phyloP scores from a whole-genome alignment of 169 alveolate genomes.

The Theileria parva region DNA sequence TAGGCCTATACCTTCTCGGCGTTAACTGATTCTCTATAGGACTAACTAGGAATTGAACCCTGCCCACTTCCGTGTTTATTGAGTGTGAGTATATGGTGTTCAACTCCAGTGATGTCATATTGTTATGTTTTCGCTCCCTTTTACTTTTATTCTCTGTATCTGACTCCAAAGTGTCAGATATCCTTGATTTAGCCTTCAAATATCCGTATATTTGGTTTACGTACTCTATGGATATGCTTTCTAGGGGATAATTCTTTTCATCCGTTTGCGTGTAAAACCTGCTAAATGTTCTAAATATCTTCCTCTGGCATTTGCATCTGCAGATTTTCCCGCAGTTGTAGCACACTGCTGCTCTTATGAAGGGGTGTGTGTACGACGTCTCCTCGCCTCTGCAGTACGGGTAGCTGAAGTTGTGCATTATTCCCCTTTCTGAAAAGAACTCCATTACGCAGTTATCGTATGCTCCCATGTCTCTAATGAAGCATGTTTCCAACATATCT shows the following conservation, averaged over 20 bases:
- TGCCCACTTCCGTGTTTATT: neutral
- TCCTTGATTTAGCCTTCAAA: neutral
- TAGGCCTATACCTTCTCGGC: neutral
- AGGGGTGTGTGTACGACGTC: constrained; percentile 18
- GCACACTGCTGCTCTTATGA: constrained; percentile 57
- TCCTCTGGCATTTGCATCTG: constrained; percentile 57
- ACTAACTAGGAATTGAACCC: neutral
- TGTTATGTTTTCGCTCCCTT: neutral
- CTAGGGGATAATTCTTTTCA: neutral
- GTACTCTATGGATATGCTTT: constrained; percentile 3
- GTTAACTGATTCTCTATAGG: neutral
- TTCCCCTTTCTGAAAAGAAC: constrained; percentile 59
- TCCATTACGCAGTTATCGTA: constrained; percentile 22
- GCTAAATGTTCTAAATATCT: constrained; percentile 38
- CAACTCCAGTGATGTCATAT: neutral
- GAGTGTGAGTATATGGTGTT: constrained; percentile 1
- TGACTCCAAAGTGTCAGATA: neutral
- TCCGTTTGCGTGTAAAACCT: constrained; percentile 1
- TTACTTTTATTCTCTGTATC: neutral
- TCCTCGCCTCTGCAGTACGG: constrained; percentile 45
- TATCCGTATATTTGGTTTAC: neutral
- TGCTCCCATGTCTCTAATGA: constrained; percentile 11
- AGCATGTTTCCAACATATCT: neutral
- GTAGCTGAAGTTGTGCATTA: constrained; percentile 53
- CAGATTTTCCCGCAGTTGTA: constrained; percentile 58